A percentile compares a stretch with the other conserved stretches of the same genome.
These are phyloP conservation scores for Mortierella sp. DNA, from an alignment of 371 early-diverging fungal genomes.

Conservation along the genomic window DNA sequence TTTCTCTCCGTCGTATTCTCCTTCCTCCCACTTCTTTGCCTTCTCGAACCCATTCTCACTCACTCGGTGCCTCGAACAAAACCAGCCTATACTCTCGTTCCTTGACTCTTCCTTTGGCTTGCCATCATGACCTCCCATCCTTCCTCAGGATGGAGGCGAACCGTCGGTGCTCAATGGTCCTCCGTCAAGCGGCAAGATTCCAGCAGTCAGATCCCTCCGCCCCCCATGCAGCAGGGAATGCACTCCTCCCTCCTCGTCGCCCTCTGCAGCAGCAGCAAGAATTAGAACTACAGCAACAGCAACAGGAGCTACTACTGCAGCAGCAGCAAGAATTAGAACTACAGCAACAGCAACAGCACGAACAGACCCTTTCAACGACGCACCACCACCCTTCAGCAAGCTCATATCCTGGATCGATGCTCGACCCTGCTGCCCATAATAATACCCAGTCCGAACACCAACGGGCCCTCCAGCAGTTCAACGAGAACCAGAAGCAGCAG, in stretches of 20 bases:
- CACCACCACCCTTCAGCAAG: not conserved
- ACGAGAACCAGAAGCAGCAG: conserved; percentile 51
- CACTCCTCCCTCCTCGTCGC: conserved; percentile 48
- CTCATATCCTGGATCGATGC: not conserved
- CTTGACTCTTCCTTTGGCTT: not conserved
- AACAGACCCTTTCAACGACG: not conserved
- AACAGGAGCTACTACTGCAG: conserved; percentile 17
- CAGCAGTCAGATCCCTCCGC: conserved; percentile 16
- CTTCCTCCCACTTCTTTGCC: conserved; percentile 7
- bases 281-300: conserved; percentile 13
- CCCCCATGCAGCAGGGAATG: conserved; percentile 47
- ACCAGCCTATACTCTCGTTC: not conserved
- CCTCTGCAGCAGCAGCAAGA: conserved; percentile 19
- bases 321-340: conserved; percentile 1
- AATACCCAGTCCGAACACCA: conserved; percentile 38
- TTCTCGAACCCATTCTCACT: not conserved
- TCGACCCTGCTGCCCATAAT: not conserved
- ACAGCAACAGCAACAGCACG: conserved; percentile 13
- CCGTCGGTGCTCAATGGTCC: conserved; percentile 57
- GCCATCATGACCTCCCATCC: conserved; percentile 44
- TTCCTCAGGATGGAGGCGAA: conserved; percentile 42
- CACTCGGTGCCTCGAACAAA: not conserved
- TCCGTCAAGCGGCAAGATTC: conserved; percentile 42
- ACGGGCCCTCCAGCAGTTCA: conserved; percentile 34
- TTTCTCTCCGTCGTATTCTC: not conserved